Base-by-base conservation (phyloP, 805 yeast species). In the Candida michaelii region DNA sequence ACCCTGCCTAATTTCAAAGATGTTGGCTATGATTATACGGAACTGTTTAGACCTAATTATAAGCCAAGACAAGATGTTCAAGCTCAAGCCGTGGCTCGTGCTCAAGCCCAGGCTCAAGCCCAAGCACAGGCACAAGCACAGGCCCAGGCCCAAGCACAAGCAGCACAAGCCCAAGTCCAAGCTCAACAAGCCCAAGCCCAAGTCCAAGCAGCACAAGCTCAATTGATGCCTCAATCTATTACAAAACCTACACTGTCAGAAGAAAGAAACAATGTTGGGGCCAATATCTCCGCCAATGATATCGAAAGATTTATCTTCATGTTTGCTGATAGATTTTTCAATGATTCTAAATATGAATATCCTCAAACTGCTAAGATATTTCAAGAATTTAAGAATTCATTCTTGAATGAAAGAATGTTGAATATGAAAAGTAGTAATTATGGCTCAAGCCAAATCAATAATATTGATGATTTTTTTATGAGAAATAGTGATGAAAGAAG, bases 291-390 rank as follows among this genome's bases (percentile, higher is more conserved):
- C 39, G 60, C 62, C 1, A 49, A 55, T 7, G 74, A 68, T 42
- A 64, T 70, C 27, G 74, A 70, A 50, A 51, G 68, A 36, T 69
- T 70, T 38, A 57, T 70, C 21, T 65, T 62, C 43, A 59, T 63
- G 53, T 66, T 65, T 51, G 76, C 73, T 5, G 74, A 68, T 51
- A 51, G 62, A 34, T 71, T 69, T 44, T 70, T 71, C 57, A 62
- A 55, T 44, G 67, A 65, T 32, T 62, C 66, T 50, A 67, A 60
- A 42, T 65, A 58, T 45, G 72, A 67, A 36, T 71, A 66, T 42
- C 76, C 76, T 3, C 73, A 69, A 46, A 68, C 74, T 12, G 52
- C 65, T 32, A 67, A 69, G 51, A 54, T 66, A 10, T 71, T 69
- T 51, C 74, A 68, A 45, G 73, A 70, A 44, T 69, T 71, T 52